Evolutionary conservation across 1,284 basidiomycete genomes (phyloP).

Genomic region (Ganoderma leucocontextum): DNA sequence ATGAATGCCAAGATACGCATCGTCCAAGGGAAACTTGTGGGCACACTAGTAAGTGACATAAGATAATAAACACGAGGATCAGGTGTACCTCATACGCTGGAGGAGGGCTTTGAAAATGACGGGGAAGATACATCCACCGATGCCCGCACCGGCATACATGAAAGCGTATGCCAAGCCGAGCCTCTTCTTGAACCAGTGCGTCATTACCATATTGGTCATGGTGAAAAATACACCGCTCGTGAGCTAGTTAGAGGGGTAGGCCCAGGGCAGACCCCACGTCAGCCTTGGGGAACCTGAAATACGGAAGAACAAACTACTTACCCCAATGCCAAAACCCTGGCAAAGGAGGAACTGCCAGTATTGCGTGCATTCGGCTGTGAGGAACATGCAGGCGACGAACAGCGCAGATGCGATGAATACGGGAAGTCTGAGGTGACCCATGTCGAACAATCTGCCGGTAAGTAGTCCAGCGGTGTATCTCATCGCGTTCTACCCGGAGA

Average conservation of each 20-base stretch:
- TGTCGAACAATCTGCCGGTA: conserved; percentile 57
- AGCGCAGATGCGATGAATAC: conserved; percentile 41
- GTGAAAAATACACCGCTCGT: conserved; percentile 3
- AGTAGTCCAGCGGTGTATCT: not conserved
- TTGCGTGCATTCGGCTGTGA: conserved; percentile 54
- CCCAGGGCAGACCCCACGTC: no score
- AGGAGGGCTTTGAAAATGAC: conserved; percentile 49
- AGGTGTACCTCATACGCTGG: conserved; percentile 41
- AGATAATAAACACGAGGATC: not conserved
- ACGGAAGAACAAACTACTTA: conserved; percentile 27
- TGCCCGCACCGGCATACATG: conserved; percentile 47
- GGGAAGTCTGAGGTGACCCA: conserved; percentile 54
- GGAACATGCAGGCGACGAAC: conserved; percentile 54
- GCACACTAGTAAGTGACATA: not conserved
- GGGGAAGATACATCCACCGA: conserved; percentile 54
- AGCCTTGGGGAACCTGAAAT: not conserved
- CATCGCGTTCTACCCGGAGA: not conserved
- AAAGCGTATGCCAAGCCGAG: conserved; percentile 49
- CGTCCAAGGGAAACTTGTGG: conserved; percentile 50
- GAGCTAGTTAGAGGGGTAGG: not conserved
- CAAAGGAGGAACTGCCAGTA: conserved; percentile 62
- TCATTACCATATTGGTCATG: conserved; percentile 10
- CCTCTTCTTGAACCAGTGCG: conserved; percentile 56
- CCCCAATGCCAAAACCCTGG: conserved; percentile 55
- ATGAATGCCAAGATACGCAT: conserved; percentile 67